phyloP scores from a whole-genome alignment of 1,139 yeast species.

The Magnusiomyces ingens region DNA sequence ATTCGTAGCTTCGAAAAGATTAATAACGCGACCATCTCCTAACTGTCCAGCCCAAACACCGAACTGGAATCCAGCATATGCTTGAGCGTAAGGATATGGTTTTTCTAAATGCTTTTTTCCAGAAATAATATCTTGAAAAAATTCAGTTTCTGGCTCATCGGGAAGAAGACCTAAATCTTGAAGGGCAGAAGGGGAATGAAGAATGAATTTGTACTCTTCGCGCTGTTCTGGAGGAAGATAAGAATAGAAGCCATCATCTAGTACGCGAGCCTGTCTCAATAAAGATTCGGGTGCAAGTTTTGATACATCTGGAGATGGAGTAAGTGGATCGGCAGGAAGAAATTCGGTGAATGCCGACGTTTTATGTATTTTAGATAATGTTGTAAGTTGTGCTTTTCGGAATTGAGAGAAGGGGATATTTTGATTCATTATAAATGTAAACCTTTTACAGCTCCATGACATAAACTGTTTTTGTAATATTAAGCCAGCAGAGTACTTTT shows the following conservation, averaged over 20 bases:
- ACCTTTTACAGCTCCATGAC: not conserved
- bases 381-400: slow-evolving; percentile 12
- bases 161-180: slow-evolving; percentile 50
- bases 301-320: slow-evolving; percentile 49
- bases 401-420: not conserved
- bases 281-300: slow-evolving; percentile 34
- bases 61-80: slow-evolving; percentile 95
- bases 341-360: slow-evolving; percentile 44
- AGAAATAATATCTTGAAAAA: slow-evolving; percentile 51
- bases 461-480: not conserved
- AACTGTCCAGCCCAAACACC: slow-evolving; percentile 95
- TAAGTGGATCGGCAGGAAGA: slow-evolving; percentile 53
- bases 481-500: too few species aligned
- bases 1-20: slow-evolving; percentile 61
- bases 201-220: slow-evolving; percentile 43
- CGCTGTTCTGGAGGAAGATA: slow-evolving; percentile 36
- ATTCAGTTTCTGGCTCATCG: slow-evolving; percentile 36
- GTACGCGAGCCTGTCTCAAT: slow-evolving; percentile 60
- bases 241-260: slow-evolving; percentile 55
- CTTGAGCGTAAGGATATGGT: slow-evolving; percentile 73
- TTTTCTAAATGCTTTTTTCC: slow-evolving; percentile 48
- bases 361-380: slow-evolving; percentile 28
- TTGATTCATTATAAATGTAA: not conserved
- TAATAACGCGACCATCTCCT: slow-evolving; percentile 90
- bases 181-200: slow-evolving; percentile 57